Conservation (phyloP, 805 yeast species). For the Candida pini region DNA sequence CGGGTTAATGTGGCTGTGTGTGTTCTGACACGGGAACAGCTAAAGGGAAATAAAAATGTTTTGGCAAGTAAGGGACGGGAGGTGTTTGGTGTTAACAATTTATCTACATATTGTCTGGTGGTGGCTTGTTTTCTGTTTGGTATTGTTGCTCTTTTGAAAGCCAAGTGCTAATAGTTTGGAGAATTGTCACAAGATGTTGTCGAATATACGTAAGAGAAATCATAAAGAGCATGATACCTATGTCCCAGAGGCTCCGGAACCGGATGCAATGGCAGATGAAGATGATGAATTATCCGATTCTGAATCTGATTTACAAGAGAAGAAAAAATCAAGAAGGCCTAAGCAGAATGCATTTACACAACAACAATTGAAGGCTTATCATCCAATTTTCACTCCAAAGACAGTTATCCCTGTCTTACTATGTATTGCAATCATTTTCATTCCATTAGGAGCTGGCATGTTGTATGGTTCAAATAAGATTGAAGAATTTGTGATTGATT, state of each 20-base stretch:
- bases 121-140: no score
- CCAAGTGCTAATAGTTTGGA: no score
- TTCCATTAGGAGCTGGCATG: slow-evolving; percentile 88
- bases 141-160: no score
- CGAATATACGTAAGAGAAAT: slow-evolving; percentile 12
- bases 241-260: slow-evolving; percentile 7
- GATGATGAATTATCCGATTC: slow-evolving; percentile 39
- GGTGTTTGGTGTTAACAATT: no score
- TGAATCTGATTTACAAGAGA: slow-evolving; percentile 30
- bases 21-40: no score
- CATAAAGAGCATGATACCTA: slow-evolving; percentile 10
- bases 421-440: slow-evolving; percentile 69
- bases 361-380: slow-evolving; percentile 47
- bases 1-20: no score
- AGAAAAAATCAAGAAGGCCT: slow-evolving; percentile 56
- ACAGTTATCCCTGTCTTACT: slow-evolving; percentile 84
- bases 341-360: slow-evolving; percentile 55
- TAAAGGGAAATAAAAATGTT: no score
- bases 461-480: slow-evolving; percentile 69
- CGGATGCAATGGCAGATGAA: slow-evolving; percentile 19
- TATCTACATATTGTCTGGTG: no score
- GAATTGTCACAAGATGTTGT: no score
- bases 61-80: no score
- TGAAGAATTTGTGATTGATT: slow-evolving; percentile 72
- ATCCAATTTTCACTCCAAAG: slow-evolving; percentile 86